phyloP scores from a whole-genome alignment of 2,329 filamentous ascomycete species.

The Fusarium sp. region DNA sequence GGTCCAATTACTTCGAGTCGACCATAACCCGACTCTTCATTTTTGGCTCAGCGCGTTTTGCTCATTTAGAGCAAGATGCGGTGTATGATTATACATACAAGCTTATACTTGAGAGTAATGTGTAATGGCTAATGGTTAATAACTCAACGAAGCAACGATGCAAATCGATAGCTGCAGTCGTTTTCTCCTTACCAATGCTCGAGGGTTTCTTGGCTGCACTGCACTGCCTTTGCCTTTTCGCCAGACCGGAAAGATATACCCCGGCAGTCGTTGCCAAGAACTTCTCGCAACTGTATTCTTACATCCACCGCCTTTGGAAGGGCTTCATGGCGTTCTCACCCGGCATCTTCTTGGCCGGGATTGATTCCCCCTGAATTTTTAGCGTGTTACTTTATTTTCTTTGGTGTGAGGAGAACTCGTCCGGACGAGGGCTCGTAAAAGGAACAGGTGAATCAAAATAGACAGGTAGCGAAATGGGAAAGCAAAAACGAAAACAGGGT shows the following conservation, averaged over 20 bases:
- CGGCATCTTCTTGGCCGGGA: constrained; percentile 23
- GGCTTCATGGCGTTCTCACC: constrained; percentile 31
- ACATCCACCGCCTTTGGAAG: constrained; percentile 20
- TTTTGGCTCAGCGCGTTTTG: constrained; percentile 14
- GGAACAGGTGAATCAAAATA: constrained; percentile 34
- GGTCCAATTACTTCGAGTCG: constrained; percentile 17
- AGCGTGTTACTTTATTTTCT: constrained; percentile 30
- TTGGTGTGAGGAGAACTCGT: constrained; percentile 23
- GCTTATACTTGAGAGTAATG: constrained; percentile 21
- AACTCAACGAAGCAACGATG: constrained; percentile 30
- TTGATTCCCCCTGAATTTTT: constrained; percentile 27
- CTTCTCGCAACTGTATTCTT: constrained; percentile 36
- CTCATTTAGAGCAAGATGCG: constrained; percentile 20
- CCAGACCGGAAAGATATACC: constrained; percentile 29
- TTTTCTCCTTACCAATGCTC: constrained; percentile 9
- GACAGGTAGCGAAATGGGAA: constrained; percentile 27
- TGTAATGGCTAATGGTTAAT: constrained; percentile 37
- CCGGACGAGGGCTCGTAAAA: constrained; percentile 23
- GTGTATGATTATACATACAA: constrained; percentile 23
- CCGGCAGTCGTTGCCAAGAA: constrained; percentile 12
- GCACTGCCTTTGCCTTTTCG: constrained; percentile 15
- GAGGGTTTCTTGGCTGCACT: constrained; percentile 25
- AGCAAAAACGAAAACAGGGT: constrained; percentile 28
- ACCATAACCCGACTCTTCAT: constrained; percentile 18
- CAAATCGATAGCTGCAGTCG: constrained; percentile 21